Base-by-base conservation (phyloP, 805 yeast species). In the Sungouiozyma ichnusensis region DNA sequence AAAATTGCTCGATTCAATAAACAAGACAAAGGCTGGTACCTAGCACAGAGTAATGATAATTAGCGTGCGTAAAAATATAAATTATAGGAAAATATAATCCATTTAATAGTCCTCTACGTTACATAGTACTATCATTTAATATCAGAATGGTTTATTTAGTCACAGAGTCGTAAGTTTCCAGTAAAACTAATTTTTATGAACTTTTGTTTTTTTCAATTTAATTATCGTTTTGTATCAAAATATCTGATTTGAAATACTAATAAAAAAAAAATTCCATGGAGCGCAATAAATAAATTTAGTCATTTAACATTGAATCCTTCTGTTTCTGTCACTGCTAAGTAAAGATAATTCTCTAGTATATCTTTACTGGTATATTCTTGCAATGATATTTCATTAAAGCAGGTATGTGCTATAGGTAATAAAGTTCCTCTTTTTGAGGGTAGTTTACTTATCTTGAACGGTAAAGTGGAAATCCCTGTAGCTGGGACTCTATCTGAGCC, bases 401-500 rank as follows among this genome's bases (percentile, higher is more conserved):
- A 90, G 0, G 97, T 92, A 57, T 90, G 97, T 0, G 97, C 86
- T 14, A 81, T 66, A 0, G 97, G 97, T 15, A 88, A 63, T 38
- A 81, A 66, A 1, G 72, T 67, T 32, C 65, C 58, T 27, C 66
- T 69, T 45, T 40, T 47, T 2, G 45, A 35, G 1, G 72, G 73
- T 13, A 75, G 42, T 42, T 73, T 72, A 14, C 81, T 74, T n/a
- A 90, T 74, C 46, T 79, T 79, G 53, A 92, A 80, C 36, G 70
- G 69, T 65, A 90, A 64, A 40, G 82, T 80, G 24, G 83, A 79
- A 20, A 86, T 70, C 0, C 98, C 98, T 0, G 95, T 85, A 0
- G 96, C 94, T 1, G 98, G 97, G 6, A 92, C 70, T 36, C 96
- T 67, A 54, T 86, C 95, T 1, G 94, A 81, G 0, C 97, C 97